These are phyloP conservation scores for Monilinia polystroma DNA, from an alignment of 2,329 filamentous ascomycete genomes.

Conservation along the genomic window DNA sequence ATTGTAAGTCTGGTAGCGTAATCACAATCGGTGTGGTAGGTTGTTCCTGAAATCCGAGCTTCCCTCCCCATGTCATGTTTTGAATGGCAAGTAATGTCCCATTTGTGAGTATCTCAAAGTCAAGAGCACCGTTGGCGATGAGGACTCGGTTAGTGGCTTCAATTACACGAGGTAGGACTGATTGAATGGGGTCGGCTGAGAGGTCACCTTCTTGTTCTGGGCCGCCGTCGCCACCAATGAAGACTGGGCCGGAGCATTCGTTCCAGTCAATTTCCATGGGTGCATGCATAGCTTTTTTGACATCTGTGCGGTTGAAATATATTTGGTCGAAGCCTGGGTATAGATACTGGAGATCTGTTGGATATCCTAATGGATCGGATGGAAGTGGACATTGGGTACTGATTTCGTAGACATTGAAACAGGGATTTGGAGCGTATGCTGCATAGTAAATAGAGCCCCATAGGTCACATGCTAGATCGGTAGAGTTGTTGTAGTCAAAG, in stretches of 20 bases:
- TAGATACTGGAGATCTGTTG: slow-evolving; percentile 40
- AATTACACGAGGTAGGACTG: slow-evolving; percentile 49
- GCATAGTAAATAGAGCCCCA: slow-evolving; percentile 44
- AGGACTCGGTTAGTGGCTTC: slow-evolving; percentile 53
- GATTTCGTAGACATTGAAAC: slow-evolving; percentile 52
- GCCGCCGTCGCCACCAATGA: slow-evolving; percentile 38
- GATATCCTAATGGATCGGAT: slow-evolving; percentile 42
- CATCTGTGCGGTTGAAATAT: slow-evolving; percentile 55
- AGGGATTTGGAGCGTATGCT: slow-evolving; percentile 45
- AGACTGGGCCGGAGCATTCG: slow-evolving; percentile 47
- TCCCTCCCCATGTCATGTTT: slow-evolving; percentile 54
- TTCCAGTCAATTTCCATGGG: slow-evolving; percentile 44
- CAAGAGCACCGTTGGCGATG: slow-evolving; percentile 49
- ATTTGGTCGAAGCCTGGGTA: slow-evolving; percentile 42
- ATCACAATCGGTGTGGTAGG: slow-evolving; percentile 39
- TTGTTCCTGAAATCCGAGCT: slow-evolving; percentile 47
- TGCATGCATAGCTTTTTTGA: slow-evolving; percentile 51
- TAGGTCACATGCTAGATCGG: slow-evolving; percentile 41
- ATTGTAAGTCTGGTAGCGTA: slow-evolving; percentile 32
- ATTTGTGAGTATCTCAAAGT: slow-evolving; percentile 51
- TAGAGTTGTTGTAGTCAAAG: slow-evolving; percentile 30
- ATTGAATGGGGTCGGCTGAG: slow-evolving; percentile 43
- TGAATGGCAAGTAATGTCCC: slow-evolving; percentile 53
- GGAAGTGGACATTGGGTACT: slow-evolving; percentile 46
- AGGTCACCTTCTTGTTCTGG: slow-evolving; percentile 39